Conservation (phyloP, 2,329 filamentous ascomycete species). For the Fusarium falciforme region DNA sequence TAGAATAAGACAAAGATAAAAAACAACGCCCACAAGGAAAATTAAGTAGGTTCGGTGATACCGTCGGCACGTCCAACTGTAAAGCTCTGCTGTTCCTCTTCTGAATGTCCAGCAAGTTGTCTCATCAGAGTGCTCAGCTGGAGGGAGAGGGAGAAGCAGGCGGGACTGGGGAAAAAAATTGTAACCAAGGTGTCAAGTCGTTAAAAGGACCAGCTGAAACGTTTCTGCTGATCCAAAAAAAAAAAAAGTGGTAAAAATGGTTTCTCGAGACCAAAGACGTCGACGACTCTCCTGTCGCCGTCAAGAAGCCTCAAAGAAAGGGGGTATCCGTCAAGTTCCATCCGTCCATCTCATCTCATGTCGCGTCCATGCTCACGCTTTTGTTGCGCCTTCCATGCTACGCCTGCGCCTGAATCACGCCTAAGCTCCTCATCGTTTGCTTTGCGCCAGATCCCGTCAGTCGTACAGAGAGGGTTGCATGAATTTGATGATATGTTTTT, state of each 20-base stretch:
- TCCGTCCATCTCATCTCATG: constrained; percentile 37
- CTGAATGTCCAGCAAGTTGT: constrained; percentile 3
- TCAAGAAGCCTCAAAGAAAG: constrained; percentile 22
- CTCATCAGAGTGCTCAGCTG: not conserved
- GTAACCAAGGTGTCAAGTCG: constrained; percentile 32
- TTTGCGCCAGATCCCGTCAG: constrained; percentile 40
- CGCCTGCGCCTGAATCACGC: constrained; percentile 32
- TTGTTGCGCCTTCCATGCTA: constrained; percentile 26
- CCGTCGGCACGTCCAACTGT: constrained; percentile 34
- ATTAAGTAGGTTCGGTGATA: constrained; percentile 39
- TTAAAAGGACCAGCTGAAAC: constrained; percentile 18
- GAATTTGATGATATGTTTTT: constrained; percentile 10
- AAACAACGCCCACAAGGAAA: constrained; percentile 30
- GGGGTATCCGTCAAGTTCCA: constrained; percentile 40
- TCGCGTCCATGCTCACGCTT: constrained; percentile 36
- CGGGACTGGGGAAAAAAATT: constrained; percentile 14
- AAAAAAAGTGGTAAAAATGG: constrained; percentile 8
- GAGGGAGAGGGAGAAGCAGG: constrained; percentile 9
- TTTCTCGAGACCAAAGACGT: constrained; percentile 13
- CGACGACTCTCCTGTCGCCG: constrained; percentile 14
- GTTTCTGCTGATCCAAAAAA: constrained; percentile 2
- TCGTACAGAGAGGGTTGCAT: constrained; percentile 35
- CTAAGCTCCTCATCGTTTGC: constrained; percentile 20
- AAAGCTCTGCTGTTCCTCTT: constrained; percentile 18
- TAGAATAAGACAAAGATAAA: constrained; percentile 12